Conservation (phyloP, 2,329 filamentous ascomycete genomes). For the Colletotrichum neosansevieriae region DNA sequence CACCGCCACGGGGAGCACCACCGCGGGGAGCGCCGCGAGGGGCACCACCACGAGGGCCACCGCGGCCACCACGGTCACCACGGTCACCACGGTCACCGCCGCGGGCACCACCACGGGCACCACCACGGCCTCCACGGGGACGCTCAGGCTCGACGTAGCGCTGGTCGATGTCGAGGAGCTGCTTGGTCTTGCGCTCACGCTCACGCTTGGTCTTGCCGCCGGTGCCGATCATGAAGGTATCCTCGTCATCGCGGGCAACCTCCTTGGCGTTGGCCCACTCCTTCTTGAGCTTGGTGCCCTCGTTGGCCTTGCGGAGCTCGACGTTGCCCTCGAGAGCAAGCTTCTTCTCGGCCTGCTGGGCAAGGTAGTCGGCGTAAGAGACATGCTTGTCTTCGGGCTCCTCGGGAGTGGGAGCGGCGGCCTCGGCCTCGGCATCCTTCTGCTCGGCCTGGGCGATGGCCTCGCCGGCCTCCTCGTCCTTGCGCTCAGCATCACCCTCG, state of each 20-base stretch:
- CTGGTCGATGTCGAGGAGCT: slow-evolving; percentile 88
- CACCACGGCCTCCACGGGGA: slow-evolving; percentile 64
- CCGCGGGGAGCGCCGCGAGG: slow-evolving; percentile 53
- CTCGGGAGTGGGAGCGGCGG: slow-evolving; percentile 68
- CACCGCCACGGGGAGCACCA: slow-evolving; percentile 54
- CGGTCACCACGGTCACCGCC: slow-evolving; percentile 60
- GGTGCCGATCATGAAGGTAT: slow-evolving; percentile 78
- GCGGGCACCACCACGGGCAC: slow-evolving; percentile 65
- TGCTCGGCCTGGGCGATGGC: slow-evolving; percentile 88
- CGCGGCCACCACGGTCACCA: slow-evolving; percentile 58
- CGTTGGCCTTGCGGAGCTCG: slow-evolving; percentile 90
- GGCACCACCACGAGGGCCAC: slow-evolving; percentile 59
- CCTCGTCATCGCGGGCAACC: slow-evolving; percentile 72
- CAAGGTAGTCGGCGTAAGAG: slow-evolving; percentile 90
- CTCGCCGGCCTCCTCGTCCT: slow-evolving; percentile 92
- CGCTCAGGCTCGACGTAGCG: slow-evolving; percentile 80
- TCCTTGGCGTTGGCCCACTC: slow-evolving; percentile 91
- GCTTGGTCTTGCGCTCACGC: slow-evolving; percentile 93
- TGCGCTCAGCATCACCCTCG: slow-evolving; percentile 85
- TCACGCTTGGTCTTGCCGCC: slow-evolving; percentile 85
- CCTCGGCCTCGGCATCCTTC: slow-evolving; percentile 71
- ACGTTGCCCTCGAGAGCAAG: slow-evolving; percentile 72
- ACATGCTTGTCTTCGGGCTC: slow-evolving; percentile 89
- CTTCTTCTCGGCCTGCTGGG: slow-evolving; percentile 80
- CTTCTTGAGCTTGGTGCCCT: slow-evolving; percentile 88